A percentile compares a stretch with the other conserved stretches of the same genome.
Conservation (phyloP, 179 eudicot species). For the Drosera spatulata region DNA sequence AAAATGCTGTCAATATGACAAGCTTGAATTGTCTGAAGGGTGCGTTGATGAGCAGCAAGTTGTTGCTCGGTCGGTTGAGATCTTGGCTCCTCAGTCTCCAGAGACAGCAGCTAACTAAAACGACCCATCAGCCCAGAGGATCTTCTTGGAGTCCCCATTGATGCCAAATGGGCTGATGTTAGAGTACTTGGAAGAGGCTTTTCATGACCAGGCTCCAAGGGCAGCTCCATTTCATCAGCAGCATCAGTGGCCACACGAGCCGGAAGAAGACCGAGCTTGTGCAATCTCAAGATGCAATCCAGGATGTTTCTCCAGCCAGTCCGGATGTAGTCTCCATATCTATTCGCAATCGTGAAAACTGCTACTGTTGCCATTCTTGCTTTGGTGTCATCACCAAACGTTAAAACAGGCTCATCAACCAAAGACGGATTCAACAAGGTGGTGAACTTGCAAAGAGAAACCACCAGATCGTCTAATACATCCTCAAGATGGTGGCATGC, state of each 20-base stretch:
- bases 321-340: slow-evolving; percentile 58
- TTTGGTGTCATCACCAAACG: slow-evolving; percentile 60
- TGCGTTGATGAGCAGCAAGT: slow-evolving; percentile 67
- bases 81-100: slow-evolving; percentile 68
- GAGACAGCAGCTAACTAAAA: slow-evolving; percentile 58
- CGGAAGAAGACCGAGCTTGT: slow-evolving; percentile 70
- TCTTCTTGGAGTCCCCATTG: slow-evolving; percentile 57
- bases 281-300: slow-evolving; percentile 61
- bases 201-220: slow-evolving; percentile 46
- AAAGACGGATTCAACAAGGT: slow-evolving; percentile 51
- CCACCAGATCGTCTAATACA: slow-evolving; percentile 64
- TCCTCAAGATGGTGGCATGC: slow-evolving; percentile 71
- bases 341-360: slow-evolving; percentile 60
- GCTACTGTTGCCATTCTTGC: slow-evolving; percentile 69
- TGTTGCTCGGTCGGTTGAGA: slow-evolving; percentile 72
- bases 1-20: slow-evolving; percentile 73
- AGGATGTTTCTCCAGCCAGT: slow-evolving; percentile 66
- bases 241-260: slow-evolving; percentile 76
- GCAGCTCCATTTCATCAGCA: slow-evolving; percentile 51
- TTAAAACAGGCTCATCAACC: slow-evolving; percentile 60
- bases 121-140: slow-evolving; percentile 75
- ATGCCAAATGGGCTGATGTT: slow-evolving; percentile 44
- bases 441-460: slow-evolving; percentile 66
- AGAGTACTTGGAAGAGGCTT: slow-evolving; percentile 47
- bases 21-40: slow-evolving; percentile 63